A percentile compares a stretch with the other conserved stretches of the same genome.
These are phyloP conservation scores for Apiospora saccharicola DNA, from an alignment of 2,329 filamentous ascomycete species.

Conservation along the genomic window DNA sequence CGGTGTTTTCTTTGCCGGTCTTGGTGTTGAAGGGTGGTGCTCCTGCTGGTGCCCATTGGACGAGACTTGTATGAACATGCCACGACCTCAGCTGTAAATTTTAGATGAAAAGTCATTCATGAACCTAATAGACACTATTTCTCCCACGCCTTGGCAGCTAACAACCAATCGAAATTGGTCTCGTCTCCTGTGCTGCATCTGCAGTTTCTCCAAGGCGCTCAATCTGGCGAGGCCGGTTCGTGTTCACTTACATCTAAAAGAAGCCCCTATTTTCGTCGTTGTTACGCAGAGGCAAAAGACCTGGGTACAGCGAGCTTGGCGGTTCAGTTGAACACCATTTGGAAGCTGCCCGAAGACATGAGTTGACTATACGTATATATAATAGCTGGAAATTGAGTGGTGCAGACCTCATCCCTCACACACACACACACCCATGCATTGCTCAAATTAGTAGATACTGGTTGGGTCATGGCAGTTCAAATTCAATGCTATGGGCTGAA, in stretches of 20 bases:
- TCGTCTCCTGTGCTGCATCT: too few species aligned
- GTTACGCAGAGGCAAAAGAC: too few species aligned
- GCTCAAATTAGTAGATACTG: not conserved
- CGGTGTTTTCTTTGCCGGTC: not conserved
- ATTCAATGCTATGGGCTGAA: not conserved
- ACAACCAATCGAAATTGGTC: not conserved
- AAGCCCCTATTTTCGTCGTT: not conserved
- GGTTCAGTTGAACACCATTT: too few species aligned
- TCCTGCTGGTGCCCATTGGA: slow-evolving; percentile 12
- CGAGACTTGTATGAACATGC: slow-evolving; percentile 18
- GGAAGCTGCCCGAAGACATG: too few species aligned
- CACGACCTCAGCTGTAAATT: slow-evolving; percentile 24
- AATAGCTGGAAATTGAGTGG: too few species aligned
- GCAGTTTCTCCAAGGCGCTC: too few species aligned
- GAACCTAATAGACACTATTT: slow-evolving; percentile 23
- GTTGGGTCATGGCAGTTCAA: not conserved
- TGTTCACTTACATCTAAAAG: not conserved
- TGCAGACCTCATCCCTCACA: too few species aligned
- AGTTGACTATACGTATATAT: too few species aligned
- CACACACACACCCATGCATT: too few species aligned
- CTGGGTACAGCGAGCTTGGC: too few species aligned
- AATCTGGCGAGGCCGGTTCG: not conserved
- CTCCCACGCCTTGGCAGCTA: not conserved
- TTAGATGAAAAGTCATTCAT: slow-evolving; percentile 22
- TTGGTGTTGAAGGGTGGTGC: slow-evolving; percentile 2